phyloP scores from a whole-genome alignment of 2,329 filamentous ascomycete genomes.

The Alternaria sp. region DNA sequence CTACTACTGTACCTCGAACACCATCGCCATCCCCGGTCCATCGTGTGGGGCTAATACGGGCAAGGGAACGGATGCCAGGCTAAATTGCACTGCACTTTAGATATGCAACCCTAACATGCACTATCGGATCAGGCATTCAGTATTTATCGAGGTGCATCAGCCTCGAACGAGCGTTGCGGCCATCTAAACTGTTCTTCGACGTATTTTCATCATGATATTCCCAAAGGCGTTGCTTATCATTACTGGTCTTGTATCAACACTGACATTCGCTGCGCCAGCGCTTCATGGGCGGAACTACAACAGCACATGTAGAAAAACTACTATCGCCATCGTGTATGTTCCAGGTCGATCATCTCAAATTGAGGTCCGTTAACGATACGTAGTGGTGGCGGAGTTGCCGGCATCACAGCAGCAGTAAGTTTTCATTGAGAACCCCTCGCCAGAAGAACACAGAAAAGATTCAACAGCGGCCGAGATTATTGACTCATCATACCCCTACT shows the following conservation, averaged over 20 bases:
- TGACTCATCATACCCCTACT: neutral
- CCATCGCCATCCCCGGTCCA: neutral
- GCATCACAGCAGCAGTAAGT: conserved; percentile 67
- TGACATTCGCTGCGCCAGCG: conserved; percentile 28
- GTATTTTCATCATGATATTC: conserved; percentile 11
- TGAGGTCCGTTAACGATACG: conserved; percentile 15
- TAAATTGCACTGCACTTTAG: neutral
- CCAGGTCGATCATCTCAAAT: fast-evolving
- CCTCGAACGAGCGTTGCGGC: neutral
- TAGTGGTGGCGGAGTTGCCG: conserved; percentile 67
- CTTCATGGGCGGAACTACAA: conserved; percentile 23
- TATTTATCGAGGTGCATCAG: neutral
- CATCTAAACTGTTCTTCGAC: neutral
- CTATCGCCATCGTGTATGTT: conserved; percentile 45
- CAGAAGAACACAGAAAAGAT: neutral
- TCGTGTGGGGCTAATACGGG: conserved; percentile 9
- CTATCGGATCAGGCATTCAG: conserved; percentile 5
- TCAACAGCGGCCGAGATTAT: too few relatives aligned
- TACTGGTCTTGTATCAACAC: conserved; percentile 14
- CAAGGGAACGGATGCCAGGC: neutral
- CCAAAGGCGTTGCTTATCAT: conserved; percentile 11
- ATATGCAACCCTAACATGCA: conserved; percentile 1
- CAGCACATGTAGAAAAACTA: conserved; percentile 45
- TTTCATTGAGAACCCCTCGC: neutral
- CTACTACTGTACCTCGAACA: neutral